phyloP scores from a whole-genome alignment of 106 monocot species.

The Dendrobium huoshanense region DNA sequence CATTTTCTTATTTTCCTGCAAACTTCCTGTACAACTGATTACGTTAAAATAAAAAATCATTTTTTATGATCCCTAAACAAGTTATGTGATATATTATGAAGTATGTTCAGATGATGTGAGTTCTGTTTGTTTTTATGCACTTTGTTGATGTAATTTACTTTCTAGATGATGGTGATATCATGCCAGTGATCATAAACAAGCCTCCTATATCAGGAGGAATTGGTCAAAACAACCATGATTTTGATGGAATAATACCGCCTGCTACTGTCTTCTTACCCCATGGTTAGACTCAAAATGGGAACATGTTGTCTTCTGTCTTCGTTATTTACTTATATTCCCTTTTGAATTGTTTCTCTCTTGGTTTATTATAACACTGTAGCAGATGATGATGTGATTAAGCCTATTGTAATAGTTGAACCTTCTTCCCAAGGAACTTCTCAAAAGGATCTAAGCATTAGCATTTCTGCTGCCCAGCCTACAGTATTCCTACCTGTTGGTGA shows the following conservation, averaged over 20 bases:
- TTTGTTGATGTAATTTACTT: not conserved
- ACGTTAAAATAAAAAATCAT: not conserved
- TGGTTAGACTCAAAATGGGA: not conserved
- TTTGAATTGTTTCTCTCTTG: not conserved
- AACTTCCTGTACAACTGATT: not conserved
- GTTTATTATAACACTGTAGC: not conserved
- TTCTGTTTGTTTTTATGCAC: not conserved
- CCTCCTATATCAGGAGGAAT: not conserved
- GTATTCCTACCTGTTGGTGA: not conserved
- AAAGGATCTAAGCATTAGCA: not conserved
- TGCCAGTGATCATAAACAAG: not conserved
- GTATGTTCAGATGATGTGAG: not conserved
- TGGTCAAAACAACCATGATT: not conserved
- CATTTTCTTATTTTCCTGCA: no score
- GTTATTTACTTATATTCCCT: not conserved
- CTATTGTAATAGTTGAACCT: conserved; percentile 1
- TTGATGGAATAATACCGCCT: not conserved
- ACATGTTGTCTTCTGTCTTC: not conserved
- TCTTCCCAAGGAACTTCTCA: conserved; percentile 5
- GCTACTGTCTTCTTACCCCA: not conserved
- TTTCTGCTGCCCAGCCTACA: not conserved
- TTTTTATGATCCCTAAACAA: not conserved
- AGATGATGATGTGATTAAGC: conserved; percentile 3
- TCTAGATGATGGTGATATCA: not conserved
- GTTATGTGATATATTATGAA: not conserved